phyloP scores from a whole-genome alignment of 2,329 filamentous ascomycete genomes.

The Ophiostoma sp. region DNA sequence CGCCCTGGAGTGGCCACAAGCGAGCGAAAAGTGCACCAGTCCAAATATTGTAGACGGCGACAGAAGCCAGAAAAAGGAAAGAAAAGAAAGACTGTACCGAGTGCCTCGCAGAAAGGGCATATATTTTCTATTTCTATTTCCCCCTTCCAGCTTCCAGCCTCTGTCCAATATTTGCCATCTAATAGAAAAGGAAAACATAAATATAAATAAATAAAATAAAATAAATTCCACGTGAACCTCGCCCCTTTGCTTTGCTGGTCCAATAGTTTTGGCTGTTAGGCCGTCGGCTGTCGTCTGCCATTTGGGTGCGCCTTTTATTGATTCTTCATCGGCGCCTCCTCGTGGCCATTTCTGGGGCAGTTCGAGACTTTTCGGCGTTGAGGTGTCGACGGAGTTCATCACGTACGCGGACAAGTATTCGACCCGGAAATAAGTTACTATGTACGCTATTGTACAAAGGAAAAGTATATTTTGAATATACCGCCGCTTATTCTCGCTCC shows the following conservation, averaged over 20 bases:
- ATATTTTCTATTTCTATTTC: not conserved
- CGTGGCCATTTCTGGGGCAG: slow-evolving; percentile 1
- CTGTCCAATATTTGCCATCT: not conserved
- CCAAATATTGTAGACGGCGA: not conserved
- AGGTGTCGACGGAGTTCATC: not conserved
- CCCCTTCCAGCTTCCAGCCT: not conserved
- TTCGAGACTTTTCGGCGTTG: not conserved
- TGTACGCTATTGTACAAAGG: too few species aligned
- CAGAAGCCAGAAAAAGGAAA: too few species aligned
- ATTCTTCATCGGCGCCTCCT: slow-evolving; percentile 4
- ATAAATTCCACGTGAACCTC: slow-evolving; percentile 1
- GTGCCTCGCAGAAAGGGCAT: not conserved
- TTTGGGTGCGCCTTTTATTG: slow-evolving; percentile 9
- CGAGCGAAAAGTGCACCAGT: not conserved
- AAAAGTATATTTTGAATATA: not conserved
- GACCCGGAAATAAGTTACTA: too few species aligned
- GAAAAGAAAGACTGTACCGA: not conserved
- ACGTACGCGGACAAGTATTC: not conserved
- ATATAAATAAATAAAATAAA: not conserved
- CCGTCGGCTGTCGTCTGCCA: not conserved
- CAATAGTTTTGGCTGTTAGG: not conserved
- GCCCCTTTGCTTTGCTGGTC: not conserved
- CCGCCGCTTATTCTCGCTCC: not conserved
- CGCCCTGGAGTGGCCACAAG: not conserved
- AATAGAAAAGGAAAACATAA: not conserved